phyloP scores from a whole-genome alignment of 441 rosid species.

The Populus hybrid region DNA sequence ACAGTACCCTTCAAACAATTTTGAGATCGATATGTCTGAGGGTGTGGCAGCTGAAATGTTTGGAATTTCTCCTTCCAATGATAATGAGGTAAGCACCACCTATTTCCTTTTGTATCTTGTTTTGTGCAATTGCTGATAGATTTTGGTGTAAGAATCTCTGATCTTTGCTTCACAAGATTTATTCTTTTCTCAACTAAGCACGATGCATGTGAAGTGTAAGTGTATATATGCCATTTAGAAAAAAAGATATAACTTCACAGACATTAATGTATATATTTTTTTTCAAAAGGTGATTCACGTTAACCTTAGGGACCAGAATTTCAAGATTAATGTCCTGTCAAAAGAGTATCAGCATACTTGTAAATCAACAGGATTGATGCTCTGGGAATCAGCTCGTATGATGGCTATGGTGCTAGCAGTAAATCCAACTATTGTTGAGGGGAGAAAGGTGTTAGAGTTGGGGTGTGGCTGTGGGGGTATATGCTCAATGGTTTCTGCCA shows the following conservation, averaged over 20 bases:
- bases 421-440: constrained; percentile 65
- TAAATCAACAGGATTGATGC: constrained; percentile 89
- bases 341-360: constrained; percentile 85
- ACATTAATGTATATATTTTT: neutral
- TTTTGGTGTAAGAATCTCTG: neutral
- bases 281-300: constrained; percentile 48
- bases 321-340: constrained; percentile 61
- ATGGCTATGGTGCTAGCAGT: constrained; percentile 74
- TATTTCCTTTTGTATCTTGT: constrained; percentile 5
- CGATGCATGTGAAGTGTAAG: neutral
- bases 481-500: constrained; percentile 77
- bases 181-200: neutral
- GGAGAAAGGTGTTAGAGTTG: constrained; percentile 67
- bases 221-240: neutral
- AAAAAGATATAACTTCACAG: neutral
- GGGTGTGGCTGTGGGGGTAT: constrained; percentile 84
- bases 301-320: constrained; percentile 35
- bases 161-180: neutral
- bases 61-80: constrained; percentile 50
- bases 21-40: constrained; percentile 73
- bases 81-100: constrained; percentile 47
- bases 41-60: constrained; percentile 80
- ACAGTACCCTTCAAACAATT: constrained; percentile 26
- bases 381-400: constrained; percentile 94
- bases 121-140: neutral